Evolutionary conservation across 352 stramenopile species (phyloP).

Genomic region (Phytopythium ostracodes): DNA sequence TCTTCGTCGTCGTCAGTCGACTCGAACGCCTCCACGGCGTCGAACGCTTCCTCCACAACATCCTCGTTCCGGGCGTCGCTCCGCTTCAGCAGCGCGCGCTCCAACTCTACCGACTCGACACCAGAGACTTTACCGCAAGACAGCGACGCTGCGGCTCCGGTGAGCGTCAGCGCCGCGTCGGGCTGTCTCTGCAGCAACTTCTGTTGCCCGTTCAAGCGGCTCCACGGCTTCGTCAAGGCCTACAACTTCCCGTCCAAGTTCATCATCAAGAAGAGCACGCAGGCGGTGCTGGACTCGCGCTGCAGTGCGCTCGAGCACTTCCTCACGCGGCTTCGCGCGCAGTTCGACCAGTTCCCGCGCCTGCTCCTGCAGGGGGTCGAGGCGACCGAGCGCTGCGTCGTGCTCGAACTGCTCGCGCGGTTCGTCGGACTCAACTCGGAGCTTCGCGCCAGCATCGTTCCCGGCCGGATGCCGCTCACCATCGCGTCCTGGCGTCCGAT

Average conservation of each 20-base stretch:
- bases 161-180: background rate
- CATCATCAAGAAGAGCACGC: slow-evolving; percentile 35
- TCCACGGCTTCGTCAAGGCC: slow-evolving; percentile 40
- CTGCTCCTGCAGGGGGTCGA: slow-evolving; percentile 44
- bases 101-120: background rate
- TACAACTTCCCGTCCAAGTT: slow-evolving; percentile 56
- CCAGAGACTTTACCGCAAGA: background rate
- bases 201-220: slow-evolving; percentile 45
- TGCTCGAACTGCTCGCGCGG: slow-evolving; percentile 30
- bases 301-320: slow-evolving; percentile 50
- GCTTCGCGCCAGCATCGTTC: slow-evolving; percentile 12
- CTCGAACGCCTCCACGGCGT: background rate
- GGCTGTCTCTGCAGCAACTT: slow-evolving; percentile 40
- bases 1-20: slow-evolving; percentile 7
- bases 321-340: slow-evolving; percentile 31
- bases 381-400: slow-evolving; percentile 31
- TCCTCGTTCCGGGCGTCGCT: slow-evolving; percentile 8
- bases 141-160: background rate
- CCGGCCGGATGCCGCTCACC: slow-evolving; percentile 12
- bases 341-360: slow-evolving; percentile 48
- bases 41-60: slow-evolving; percentile 10
- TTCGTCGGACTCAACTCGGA: slow-evolving; percentile 47
- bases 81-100: background rate
- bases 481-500: slow-evolving; percentile 16
- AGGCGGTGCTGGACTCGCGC: slow-evolving; percentile 29